A percentile compares a stretch with the other conserved stretches of the same genome.
Conservation (phyloP, 164 flowering plant genomes). For the Euptelea pleiosperma region DNA sequence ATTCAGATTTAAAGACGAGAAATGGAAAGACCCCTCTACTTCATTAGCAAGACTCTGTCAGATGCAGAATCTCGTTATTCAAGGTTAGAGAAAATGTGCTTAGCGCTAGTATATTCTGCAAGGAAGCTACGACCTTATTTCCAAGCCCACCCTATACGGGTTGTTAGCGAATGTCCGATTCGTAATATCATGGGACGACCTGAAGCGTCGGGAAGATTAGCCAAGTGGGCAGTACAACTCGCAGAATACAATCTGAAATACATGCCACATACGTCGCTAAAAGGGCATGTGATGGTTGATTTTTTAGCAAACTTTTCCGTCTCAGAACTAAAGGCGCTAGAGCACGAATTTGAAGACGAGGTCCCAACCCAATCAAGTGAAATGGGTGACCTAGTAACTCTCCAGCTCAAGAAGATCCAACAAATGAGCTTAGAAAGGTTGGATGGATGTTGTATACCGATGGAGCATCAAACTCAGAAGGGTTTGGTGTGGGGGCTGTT, state of each 20-base stretch:
- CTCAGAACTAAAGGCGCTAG: not conserved
- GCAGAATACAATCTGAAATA: not conserved
- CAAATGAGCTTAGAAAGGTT: too few relatives aligned
- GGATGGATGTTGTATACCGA: not conserved
- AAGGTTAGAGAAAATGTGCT: not conserved
- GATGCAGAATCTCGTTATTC: conserved; percentile 3
- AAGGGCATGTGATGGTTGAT: conserved; percentile 9
- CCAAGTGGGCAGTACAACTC: not conserved
- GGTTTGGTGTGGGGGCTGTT: not conserved
- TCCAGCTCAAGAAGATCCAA: too few relatives aligned
- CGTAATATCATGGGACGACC: not conserved
- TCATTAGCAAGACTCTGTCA: not conserved
- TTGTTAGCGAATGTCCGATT: not conserved
- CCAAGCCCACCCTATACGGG: not conserved
- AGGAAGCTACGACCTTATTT: conserved; percentile 6
- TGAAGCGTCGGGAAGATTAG: not conserved
- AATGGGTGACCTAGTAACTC: not conserved
- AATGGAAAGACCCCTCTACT: conserved; percentile 9
- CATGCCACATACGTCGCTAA: not conserved
- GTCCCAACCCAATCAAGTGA: not conserved
- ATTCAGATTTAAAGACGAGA: not conserved
- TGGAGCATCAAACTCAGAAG: not conserved
- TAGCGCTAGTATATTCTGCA: not conserved
- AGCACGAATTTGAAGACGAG: not conserved
- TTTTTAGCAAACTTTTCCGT: not conserved